Base-by-base conservation (phyloP, 208 protist genomes). In the Crithidia fasciculata region DNA sequence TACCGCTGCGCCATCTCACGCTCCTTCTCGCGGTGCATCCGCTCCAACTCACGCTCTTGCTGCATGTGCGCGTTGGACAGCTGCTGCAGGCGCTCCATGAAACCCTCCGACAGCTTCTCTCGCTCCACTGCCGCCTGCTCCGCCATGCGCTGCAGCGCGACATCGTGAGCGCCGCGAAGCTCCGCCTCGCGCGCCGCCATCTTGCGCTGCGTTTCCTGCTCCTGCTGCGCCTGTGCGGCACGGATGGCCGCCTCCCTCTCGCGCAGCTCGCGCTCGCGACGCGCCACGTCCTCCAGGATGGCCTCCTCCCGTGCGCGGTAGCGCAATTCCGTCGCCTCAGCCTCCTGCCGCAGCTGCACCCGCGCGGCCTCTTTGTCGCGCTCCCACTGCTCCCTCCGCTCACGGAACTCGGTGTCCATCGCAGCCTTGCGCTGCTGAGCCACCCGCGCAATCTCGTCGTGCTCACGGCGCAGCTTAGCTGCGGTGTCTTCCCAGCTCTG, bases 1-100 rank as follows among this genome's bases (percentile, higher is more conserved):
- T 79, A 79, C 3, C 74, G 74, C 67, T 79, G 74, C 45, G 74
- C 74, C 74, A 79, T 79, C 62, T 86, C 80, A 36, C 83, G 77
- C 69, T 93, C 85, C 58, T 87, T 86, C 53, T 93, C 88, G 4
- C 85, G 88, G 47, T 93, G 84, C 76, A 87, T 82, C n/a, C 81
- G 70, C 68, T 93, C 85, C 64, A 86, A 68, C 70, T 88, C 83
- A 5, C 85, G 61, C 64, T 90, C 85, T 28, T 89, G 82, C 37
- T 82, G 68, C 43, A 84, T 74, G 70, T 93, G 88, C 3, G 81
- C 74, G 19, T 86, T 81, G 18, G 88, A 88, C n/a, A 93, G 60
- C 52, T 86, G 78, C 69, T 90, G 85, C 8, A 93, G 44, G 37
- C 88, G 88, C 36, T 88, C 81, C 44, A 82, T 66, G 59, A 87